Conservation (phyloP, 2,329 filamentous ascomycete genomes). For the Colletotrichum sp. region DNA sequence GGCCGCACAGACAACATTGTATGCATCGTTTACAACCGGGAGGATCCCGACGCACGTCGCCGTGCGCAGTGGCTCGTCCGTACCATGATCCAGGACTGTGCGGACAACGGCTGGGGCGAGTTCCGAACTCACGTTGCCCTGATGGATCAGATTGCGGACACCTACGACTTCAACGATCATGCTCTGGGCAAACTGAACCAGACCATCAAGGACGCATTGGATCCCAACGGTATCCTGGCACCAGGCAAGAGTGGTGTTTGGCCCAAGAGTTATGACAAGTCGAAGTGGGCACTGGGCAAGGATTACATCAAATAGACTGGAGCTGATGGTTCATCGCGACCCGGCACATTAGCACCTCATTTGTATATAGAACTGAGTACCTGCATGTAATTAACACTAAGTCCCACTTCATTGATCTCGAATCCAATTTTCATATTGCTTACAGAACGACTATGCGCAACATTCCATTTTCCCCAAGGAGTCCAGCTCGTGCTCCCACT, state of each 20-base stretch:
- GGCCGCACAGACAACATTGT: slow-evolving; percentile 50
- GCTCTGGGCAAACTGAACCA: slow-evolving; percentile 48
- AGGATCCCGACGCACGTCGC: slow-evolving; percentile 39
- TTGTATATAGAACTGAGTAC: background rate
- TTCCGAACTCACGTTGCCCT: slow-evolving; percentile 51
- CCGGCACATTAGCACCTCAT: background rate
- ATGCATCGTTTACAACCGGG: slow-evolving; percentile 56
- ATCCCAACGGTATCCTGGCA: slow-evolving; percentile 43
- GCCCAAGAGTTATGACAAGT: slow-evolving; percentile 28
- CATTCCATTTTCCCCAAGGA: background rate
- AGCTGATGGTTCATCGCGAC: background rate
- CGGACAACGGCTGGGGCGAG: slow-evolving; percentile 46
- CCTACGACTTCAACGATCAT: slow-evolving; percentile 48
- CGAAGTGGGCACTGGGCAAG: slow-evolving; percentile 1
- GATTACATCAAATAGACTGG: slow-evolving; percentile 9
- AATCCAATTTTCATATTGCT: background rate
- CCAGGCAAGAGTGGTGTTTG: slow-evolving; percentile 41
- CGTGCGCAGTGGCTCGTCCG: slow-evolving; percentile 33
- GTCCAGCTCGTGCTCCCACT: background rate
- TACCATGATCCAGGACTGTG: slow-evolving; percentile 44
- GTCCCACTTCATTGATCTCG: background rate
- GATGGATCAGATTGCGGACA: slow-evolving; percentile 51
- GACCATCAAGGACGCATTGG: slow-evolving; percentile 46
- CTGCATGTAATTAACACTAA: background rate
- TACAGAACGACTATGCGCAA: background rate